Base-by-base conservation (phyloP, 2,329 filamentous ascomycete genomes). In the Fragosphaeria purpurea region DNA sequence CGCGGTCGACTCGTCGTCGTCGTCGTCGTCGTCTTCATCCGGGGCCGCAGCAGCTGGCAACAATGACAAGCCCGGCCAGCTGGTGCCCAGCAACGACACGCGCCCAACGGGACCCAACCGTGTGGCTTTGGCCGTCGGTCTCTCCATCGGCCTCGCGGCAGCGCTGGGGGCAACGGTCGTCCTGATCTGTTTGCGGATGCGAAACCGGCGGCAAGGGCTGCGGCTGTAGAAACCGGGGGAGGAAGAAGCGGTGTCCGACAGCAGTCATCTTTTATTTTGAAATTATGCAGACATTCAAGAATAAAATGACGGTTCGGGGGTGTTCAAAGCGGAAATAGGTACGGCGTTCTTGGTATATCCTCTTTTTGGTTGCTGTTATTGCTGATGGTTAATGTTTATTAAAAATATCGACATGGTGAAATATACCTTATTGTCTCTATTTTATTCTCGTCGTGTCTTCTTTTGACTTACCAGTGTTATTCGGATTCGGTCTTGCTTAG, bases 71-170 rank as follows among this genome's bases (percentile, higher is more conserved):
- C 0, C 34, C 41, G 22, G 46, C 37, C 9, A 47, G 55, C 13
- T 42, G 39, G 39, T 42, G 6, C 40, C 30, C 10, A 22, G 30
- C 13, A 9, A 12, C 9, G 44, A 47, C 37, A 22, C 34, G 41
- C 30, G 30, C 7, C 30, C 50, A 8, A 11, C 38, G 6, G 48
- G 48, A 12, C 42, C 53, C 41, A 58, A 55, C 44, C 52, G 52
- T 6, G 48, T 60, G 41, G 59, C 58, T 1, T 53, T 62, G 41
- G 60, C 58, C 9, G 37, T 63, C 2, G 61, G 57, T 7, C 57
- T 61, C 1, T 59, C 58, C 2, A 53, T 62, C 33, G 59, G 60
- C 2, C 44, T 59, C 9, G 54, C 58, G 5, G 57, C 55, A 1
- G 45, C 58, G 11, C 50, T 55, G 22, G 60, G 44, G 11, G 22